Evolutionary conservation across 768 basidiomycete genomes (phyloP).

Genomic region (Sarcodon sp.): DNA sequence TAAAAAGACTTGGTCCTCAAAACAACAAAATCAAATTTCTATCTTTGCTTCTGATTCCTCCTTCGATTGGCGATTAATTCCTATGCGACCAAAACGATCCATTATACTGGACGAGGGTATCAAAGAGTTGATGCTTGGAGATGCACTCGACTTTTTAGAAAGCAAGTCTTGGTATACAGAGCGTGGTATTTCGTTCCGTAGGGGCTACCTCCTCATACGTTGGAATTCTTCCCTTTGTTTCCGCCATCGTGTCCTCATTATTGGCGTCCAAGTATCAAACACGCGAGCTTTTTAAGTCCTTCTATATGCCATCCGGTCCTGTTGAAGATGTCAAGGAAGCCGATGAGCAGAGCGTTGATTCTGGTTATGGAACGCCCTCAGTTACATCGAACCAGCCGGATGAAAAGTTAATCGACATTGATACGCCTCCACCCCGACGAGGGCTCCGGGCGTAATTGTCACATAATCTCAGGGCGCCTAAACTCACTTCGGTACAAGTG

Average conservation of each 20-base stretch:
- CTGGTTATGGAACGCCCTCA: conserved; percentile 7
- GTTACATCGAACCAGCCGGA: neutral
- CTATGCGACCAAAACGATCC: conserved; percentile 52
- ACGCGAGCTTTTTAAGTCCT: conserved; percentile 48
- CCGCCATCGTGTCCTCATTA: neutral
- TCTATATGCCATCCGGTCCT: conserved; percentile 36
- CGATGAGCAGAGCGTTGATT: conserved; percentile 6
- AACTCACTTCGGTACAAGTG: conserved; percentile 25
- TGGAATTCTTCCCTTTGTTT: conserved; percentile 9
- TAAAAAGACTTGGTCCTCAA: conserved; percentile 34
- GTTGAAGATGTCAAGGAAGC: conserved; percentile 12
- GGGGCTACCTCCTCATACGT: conserved; percentile 57
- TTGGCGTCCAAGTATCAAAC: conserved; percentile 61
- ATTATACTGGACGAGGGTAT: conserved; percentile 64
- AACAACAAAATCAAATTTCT: conserved; percentile 35
- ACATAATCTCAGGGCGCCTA: neutral
- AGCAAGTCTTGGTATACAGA: conserved; percentile 64
- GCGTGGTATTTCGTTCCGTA: conserved; percentile 68
- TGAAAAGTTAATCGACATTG: conserved; percentile 2
- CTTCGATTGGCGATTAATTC: conserved; percentile 36
- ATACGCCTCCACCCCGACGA: neutral
- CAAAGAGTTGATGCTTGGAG: conserved; percentile 49
- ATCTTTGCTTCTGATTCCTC: conserved; percentile 33
- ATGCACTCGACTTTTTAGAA: conserved; percentile 57
- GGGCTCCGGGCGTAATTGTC: neutral